These are phyloP conservation scores for Microdochium trichocladiopsis DNA, from an alignment of 2,329 filamentous ascomycete genomes.

Conservation along the genomic window DNA sequence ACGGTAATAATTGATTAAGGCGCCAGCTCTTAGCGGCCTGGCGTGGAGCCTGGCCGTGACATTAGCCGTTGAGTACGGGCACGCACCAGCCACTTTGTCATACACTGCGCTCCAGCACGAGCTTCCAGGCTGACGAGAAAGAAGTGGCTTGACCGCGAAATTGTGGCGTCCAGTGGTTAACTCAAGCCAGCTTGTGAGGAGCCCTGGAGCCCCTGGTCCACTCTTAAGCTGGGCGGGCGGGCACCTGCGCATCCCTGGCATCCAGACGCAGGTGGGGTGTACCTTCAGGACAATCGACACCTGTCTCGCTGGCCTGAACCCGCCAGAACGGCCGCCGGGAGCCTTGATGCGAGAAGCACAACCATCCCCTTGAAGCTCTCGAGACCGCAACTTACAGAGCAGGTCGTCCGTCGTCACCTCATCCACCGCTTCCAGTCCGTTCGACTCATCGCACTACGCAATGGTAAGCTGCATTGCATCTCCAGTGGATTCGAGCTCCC, in stretches of 20 bases:
- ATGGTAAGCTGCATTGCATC: not conserved
- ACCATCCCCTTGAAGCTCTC: not conserved
- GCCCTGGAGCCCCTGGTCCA: not conserved
- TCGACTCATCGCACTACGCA: not conserved
- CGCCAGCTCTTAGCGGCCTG: too few relatives aligned
- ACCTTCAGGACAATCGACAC: not conserved
- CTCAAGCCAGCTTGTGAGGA: not conserved
- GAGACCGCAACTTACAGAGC: not conserved
- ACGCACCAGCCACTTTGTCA: too few relatives aligned
- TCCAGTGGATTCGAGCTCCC: not conserved
- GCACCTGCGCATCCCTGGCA: not conserved
- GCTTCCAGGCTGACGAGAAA: too few relatives aligned
- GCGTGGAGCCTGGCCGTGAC: too few relatives aligned
- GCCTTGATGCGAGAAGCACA: not conserved
- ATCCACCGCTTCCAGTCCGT: not conserved
- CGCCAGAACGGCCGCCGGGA: not conserved
- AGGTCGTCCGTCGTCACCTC: not conserved
- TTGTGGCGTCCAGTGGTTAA: too few relatives aligned
- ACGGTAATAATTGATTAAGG: too few relatives aligned
- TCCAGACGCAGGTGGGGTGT: not conserved
- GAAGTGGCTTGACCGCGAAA: too few relatives aligned
- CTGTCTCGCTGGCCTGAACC: not conserved
- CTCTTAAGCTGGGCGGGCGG: not conserved
- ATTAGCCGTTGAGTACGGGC: too few relatives aligned
- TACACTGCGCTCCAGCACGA: too few relatives aligned